Conservation (phyloP, 441 rosid genomes). For the Syzygium syzygioides region DNA sequence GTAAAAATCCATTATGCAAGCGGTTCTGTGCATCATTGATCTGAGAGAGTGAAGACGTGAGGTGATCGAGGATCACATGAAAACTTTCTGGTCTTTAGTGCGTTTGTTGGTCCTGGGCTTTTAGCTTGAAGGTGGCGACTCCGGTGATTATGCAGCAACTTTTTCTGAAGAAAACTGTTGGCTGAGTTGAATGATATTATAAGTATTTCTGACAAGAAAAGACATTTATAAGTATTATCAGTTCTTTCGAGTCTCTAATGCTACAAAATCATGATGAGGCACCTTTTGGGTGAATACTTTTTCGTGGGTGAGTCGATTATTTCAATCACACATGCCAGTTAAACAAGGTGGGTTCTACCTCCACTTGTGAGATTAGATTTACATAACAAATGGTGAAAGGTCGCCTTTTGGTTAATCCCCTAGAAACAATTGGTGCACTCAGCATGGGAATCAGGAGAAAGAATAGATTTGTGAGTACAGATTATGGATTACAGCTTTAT, state of each 20-base stretch:
- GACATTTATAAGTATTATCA: too few relatives aligned
- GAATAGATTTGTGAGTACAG: neutral
- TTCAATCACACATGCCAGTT: too few relatives aligned
- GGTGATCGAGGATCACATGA: neutral
- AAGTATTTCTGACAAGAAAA: neutral
- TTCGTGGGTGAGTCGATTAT: neutral
- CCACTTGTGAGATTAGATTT: neutral
- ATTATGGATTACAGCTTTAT: neutral
- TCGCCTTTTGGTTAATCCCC: neutral
- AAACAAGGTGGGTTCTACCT: too few relatives aligned
- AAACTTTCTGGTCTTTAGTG: neutral
- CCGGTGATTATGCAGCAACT: neutral
- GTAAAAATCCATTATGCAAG: neutral
- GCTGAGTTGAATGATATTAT: too few relatives aligned
- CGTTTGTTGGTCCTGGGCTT: too few relatives aligned
- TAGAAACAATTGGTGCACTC: neutral
- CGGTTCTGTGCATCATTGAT: too few relatives aligned
- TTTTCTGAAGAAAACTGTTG: too few relatives aligned
- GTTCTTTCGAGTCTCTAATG: neutral
- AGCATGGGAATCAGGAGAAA: neutral
- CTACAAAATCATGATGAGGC: neutral
- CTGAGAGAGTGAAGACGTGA: too few relatives aligned
- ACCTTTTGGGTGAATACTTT: neutral
- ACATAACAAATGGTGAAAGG: neutral
- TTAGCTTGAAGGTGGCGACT: neutral